Evolutionary conservation across 495 filamentous ascomycete genomes (phyloP).

Genomic region (Aspergillus taichungensis): DNA sequence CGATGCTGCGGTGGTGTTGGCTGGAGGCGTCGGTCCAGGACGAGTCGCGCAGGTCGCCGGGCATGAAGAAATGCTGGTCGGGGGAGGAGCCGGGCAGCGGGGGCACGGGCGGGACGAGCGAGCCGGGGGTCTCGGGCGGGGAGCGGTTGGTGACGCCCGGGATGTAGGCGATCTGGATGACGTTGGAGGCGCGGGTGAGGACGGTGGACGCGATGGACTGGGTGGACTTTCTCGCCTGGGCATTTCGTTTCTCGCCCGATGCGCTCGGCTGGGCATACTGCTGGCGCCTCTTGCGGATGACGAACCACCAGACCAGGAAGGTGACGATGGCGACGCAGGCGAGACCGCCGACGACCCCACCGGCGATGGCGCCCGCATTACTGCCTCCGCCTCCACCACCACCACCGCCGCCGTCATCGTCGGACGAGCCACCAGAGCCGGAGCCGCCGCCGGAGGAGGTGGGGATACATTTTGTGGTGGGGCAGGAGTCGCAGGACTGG

Average conservation of each 20-base stretch:
- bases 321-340: slow-evolving; percentile 57
- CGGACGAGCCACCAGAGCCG: slow-evolving; percentile 9
- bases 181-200: slow-evolving; percentile 90
- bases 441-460: slow-evolving; percentile 28
- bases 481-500: slow-evolving; percentile 48
- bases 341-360: slow-evolving; percentile 74
- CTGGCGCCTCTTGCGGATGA: slow-evolving; percentile 69
- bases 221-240: slow-evolving; percentile 75
- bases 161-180: slow-evolving; percentile 99
- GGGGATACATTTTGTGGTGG: slow-evolving; percentile 50
- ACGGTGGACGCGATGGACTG: slow-evolving; percentile 91
- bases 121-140: slow-evolving; percentile 66
- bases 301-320: slow-evolving; percentile 79
- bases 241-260: slow-evolving; percentile 41
- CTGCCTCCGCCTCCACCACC: slow-evolving; percentile 39
- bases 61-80: slow-evolving; percentile 91
- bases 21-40: slow-evolving; percentile 65
- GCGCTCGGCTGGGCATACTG: slow-evolving; percentile 44
- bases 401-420: no score
- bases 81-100: slow-evolving; percentile 70
- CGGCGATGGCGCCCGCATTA: slow-evolving; percentile 73
- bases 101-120: slow-evolving; percentile 86
- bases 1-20: slow-evolving; percentile 53
- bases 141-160: slow-evolving; percentile 94
- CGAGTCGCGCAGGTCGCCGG: slow-evolving; percentile 83